These are phyloP conservation scores for Dryas octopetala DNA, from an alignment of 306 rosid species.

Conservation along the genomic window DNA sequence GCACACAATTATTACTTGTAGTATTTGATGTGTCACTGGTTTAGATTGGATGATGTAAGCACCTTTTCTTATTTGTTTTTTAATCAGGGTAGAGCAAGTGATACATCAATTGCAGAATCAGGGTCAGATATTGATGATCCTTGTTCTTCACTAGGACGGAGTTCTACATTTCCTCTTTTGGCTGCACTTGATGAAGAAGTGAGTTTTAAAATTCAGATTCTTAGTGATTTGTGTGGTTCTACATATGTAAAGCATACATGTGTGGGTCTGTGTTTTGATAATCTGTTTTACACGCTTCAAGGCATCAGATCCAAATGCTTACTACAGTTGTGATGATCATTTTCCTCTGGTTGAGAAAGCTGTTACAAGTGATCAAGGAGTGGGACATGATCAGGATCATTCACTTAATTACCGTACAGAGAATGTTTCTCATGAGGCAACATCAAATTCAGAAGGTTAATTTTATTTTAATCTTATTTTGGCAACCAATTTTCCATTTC, in stretches of 20 bases:
- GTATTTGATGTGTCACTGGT: conserved; percentile 13
- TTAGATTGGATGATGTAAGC: conserved; percentile 2
- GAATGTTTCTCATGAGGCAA: conserved; percentile 32
- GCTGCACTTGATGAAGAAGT: conserved; percentile 86
- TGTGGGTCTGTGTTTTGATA: conserved; percentile 13
- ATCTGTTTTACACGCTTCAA: conserved; percentile 39
- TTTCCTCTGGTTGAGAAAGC: conserved; percentile 39
- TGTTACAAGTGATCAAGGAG: conserved; percentile 31
- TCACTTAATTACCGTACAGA: conserved; percentile 28
- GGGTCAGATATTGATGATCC: conserved; percentile 75
- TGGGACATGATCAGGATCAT: conserved; percentile 29
- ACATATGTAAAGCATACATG: neutral
- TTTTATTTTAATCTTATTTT: conserved; percentile 18
- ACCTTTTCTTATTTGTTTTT: neutral
- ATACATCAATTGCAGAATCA: conserved; percentile 68
- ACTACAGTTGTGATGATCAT: conserved; percentile 78
- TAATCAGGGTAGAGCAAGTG: conserved; percentile 59
- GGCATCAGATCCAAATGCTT: conserved; percentile 57
- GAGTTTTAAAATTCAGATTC: conserved; percentile 26
- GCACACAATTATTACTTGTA: conserved; percentile 24
- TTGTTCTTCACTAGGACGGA: conserved; percentile 56
- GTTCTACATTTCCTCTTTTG: conserved; percentile 49
- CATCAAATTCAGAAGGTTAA: conserved; percentile 61
- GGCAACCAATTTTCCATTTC: conserved; percentile 17
- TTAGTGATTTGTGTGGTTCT: conserved; percentile 8